Conservation (phyloP, 1,284 basidiomycete genomes). For the Athelia psychrophila region DNA sequence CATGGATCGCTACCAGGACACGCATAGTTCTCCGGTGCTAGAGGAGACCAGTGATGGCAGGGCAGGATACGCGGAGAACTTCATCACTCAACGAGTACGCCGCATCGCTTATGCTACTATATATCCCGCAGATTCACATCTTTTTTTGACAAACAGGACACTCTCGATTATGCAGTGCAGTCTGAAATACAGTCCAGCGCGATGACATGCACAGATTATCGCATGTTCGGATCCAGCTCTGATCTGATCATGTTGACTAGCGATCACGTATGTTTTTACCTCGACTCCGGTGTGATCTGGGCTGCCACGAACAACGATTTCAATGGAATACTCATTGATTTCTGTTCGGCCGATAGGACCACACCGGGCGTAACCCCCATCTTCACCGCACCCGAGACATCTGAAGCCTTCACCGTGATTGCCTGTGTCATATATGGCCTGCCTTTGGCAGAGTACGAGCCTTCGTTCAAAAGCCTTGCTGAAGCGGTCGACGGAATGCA, state of each 20-base stretch:
- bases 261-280: constrained; percentile 39
- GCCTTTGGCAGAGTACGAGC: constrained; percentile 10
- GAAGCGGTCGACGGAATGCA: constrained; percentile 8
- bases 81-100: no score
- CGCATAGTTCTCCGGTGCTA: no score
- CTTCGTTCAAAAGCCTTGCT: constrained; percentile 7
- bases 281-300: constrained; percentile 18
- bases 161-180: not conserved
- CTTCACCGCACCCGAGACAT: constrained; percentile 7
- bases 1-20: no score
- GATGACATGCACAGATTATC: not conserved
- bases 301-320: constrained; percentile 20
- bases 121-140: no score
- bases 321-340: constrained; percentile 10
- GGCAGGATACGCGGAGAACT: no score
- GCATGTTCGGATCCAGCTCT: not conserved
- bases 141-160: no score
- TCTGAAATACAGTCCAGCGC: not conserved
- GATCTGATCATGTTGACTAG: not conserved
- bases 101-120: no score
- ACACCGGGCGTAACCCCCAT: constrained; percentile 2
- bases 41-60: no score
- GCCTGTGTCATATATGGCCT: constrained; percentile 14
- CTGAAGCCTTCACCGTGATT: constrained; percentile 13
- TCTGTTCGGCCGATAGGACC: not conserved